Base-by-base conservation (phyloP, 305 asterid species). In the Fraxinus albicans region DNA sequence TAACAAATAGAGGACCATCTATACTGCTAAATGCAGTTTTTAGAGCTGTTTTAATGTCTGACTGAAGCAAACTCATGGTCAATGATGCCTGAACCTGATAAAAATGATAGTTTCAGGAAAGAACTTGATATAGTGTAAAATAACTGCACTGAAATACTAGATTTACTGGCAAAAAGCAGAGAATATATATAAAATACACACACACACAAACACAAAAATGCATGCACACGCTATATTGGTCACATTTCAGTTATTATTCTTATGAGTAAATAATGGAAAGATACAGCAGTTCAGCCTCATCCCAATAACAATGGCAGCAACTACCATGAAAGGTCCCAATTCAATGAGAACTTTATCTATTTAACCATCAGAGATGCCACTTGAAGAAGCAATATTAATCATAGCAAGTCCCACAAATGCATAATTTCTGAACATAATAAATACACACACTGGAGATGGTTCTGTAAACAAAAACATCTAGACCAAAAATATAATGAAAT, bases 81-180 rank as follows among this genome's bases (percentile, higher is more conserved):
- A 88, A 91, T 73, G 99, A 95, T 84, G 99, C 93, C 88, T 90
- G 98, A 79, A 97, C 98, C 99, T 97, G 99, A 86, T 85, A 85
- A 58, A 38, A 72, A 82, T 77, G 79, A 86, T 35, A 82, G 33
- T 75, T 78, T 80, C 67, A 63, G 79, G 47, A 82, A 77, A 84
- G 81, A 40, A 77, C 23, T 60, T 42, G 76, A 53, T 50, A 67
- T 23, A 75, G 40, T 76, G 42, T 44, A 79, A 76, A 80, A 80
- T 31, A 84, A 82, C 63, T 78, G 80, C 40, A 76, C 77, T 9
- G 73, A 58, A 25, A 81, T 75, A 77, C 1, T 77, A 36, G 77
- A 67, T 70, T 60, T 27, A 38, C 80, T 50, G 47, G 67, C 77
- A 63, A 75, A 55, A 17, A 23, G 69, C 76, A 81, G 53, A 67